Percentiles rank a stretch among this genome's conserved stretches.
Evolutionary conservation across 176 grass and related monocot species (phyloP).

Genomic region (Canna indica): DNA sequence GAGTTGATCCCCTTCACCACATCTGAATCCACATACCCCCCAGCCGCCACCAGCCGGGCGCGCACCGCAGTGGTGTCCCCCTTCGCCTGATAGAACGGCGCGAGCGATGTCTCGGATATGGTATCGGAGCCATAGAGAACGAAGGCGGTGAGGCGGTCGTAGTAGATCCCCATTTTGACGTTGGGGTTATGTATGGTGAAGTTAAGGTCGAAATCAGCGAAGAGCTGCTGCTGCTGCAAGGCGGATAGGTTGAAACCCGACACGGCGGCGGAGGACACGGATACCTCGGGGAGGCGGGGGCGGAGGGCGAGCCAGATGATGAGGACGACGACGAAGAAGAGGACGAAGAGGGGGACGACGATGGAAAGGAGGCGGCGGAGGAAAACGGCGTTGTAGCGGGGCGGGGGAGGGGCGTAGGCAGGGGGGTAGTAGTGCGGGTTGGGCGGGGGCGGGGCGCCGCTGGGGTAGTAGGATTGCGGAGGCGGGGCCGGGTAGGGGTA

Average conservation of each 20-base stretch:
- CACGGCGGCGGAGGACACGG: constrained; percentile 45
- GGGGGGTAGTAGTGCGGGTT: constrained; percentile 25
- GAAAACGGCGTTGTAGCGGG: constrained; percentile 16
- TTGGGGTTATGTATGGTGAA: constrained; percentile 63
- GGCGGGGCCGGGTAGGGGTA: constrained; percentile 27
- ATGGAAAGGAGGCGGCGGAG: constrained; percentile 59
- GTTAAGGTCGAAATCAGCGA: constrained; percentile 44
- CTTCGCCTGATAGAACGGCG: constrained; percentile 50
- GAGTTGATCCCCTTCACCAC: constrained; percentile 32
- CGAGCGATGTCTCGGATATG: constrained; percentile 43
- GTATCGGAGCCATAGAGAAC: constrained; percentile 29
- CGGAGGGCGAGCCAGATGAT: constrained; percentile 90
- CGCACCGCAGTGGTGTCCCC: constrained; percentile 37
- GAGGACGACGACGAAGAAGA: constrained; percentile 51
- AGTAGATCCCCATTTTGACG: constrained; percentile 59
- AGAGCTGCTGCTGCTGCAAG: constrained; percentile 38
- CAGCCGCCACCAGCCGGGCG: constrained; percentile 40
- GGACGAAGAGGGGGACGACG: constrained; percentile 39
- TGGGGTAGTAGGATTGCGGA: constrained; percentile 24
- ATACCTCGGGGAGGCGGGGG: constrained; percentile 48
- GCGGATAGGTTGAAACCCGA: constrained; percentile 45
- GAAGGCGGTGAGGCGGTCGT: constrained; percentile 32
- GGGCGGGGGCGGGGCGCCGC: constrained; percentile 12
- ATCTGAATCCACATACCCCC: constrained; percentile 46
- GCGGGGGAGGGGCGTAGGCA: neutral